A percentile compares a stretch with the other conserved stretches of the same genome.
phyloP scores from a whole-genome alignment of 805 yeast genomes.

The Pichia californica region DNA sequence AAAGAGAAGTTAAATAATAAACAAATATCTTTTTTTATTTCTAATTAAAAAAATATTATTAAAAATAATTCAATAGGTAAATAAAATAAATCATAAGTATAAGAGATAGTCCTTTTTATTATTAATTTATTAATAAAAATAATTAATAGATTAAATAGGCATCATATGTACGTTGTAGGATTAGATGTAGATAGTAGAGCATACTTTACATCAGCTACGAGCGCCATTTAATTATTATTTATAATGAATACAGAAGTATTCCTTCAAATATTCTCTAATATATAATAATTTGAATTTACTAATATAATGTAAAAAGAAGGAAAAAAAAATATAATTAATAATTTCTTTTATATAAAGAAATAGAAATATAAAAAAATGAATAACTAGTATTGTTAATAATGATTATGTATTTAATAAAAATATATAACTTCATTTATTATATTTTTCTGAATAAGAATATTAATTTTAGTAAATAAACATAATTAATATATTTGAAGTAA shows the following conservation, averaged over 20 bases:
- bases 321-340: not conserved
- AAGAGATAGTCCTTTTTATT: constrained; percentile 11
- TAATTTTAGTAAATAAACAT: not conserved
- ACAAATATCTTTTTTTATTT: too few species aligned
- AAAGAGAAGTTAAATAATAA: too few species aligned
- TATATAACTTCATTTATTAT: not conserved
- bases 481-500: too few species aligned
- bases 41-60: too few species aligned
- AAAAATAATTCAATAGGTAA: too few species aligned
- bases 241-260: not conserved
- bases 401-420: too few species aligned
- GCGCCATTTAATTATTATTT: constrained; percentile 1
- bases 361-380: too few species aligned
- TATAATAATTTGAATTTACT: not conserved
- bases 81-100: constrained; percentile 8
- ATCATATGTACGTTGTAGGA: constrained; percentile 25
- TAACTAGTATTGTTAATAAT: too few species aligned
- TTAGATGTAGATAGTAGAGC: constrained; percentile 23
- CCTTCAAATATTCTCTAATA: constrained; percentile 2
- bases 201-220: constrained; percentile 18
- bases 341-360: too few species aligned
- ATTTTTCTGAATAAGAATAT: not conserved
- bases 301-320: constrained; percentile 1
- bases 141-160: constrained; percentile 6
- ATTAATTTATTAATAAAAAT: not conserved